Base-by-base conservation (phyloP, 2,329 filamentous ascomycete genomes). In the Penicillium sp. region DNA sequence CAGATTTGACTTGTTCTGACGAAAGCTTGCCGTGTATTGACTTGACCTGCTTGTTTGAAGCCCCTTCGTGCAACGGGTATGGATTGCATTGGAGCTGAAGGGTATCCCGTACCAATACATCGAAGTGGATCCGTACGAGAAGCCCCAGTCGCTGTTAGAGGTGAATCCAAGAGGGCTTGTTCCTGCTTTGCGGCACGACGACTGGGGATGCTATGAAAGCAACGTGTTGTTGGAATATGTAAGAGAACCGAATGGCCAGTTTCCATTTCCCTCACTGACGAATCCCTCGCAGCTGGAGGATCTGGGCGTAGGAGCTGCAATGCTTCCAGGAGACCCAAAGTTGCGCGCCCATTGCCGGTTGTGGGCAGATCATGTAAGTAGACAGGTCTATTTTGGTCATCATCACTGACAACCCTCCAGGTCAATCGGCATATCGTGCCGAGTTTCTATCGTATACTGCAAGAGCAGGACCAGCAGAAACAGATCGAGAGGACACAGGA, bases 61-160 rank as follows among this genome's bases (percentile, higher is more conserved):
- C 68, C 91, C 91, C 27, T 94, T 93, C 70, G 91, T 91, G 1
- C 91, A 95, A 70, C 85, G 91, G 19, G 89, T 94, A 27, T 96
- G 91, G 91, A 94, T 96, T 62, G 89, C 91, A 1, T 81, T 96
- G 36, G 91, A 96, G 72, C 80, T 87, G 66, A 94, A 94, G 71
- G 82, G 84, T 19, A 81, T 94, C 9, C 78, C 84, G 38, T 96
- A 96, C 70, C 90, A 95, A 70, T 96, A 95, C 73, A 87, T 91
- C 65, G 91, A 96, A 74, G 86, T 91, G 45, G 89, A 95, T 68
- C 89, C 90, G 8, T 92, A 90, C 70, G 84, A 87, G 64, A 89
- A 89, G 60, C 89, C 87, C 2, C 81, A 87, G 58, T 80, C 84
- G 9, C 77, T 93, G 31, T 80, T 92, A 25, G 88, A 91, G 62